A percentile compares a stretch with the other conserved stretches of the same genome.
These are phyloP conservation scores for Adiantum capillusveneris DNA, from an alignment of 75 land plant genomes.

Conservation along the genomic window DNA sequence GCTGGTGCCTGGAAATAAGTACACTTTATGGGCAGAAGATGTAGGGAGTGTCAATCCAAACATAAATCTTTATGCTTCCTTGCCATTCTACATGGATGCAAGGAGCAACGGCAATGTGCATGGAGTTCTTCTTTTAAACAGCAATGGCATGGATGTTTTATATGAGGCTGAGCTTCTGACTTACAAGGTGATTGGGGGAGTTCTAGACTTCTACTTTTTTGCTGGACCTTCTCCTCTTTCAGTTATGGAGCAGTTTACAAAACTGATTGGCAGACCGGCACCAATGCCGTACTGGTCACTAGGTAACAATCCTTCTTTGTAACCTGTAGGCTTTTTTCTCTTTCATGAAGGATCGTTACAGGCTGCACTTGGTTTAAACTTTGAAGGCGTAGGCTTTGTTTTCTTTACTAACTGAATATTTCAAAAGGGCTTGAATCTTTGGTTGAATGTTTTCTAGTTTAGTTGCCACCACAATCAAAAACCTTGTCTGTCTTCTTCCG, in stretches of 20 bases:
- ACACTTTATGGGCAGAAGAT: slow-evolving; percentile 67
- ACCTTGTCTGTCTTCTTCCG: too few species aligned
- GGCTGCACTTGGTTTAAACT: too few species aligned
- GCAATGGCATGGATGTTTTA: slow-evolving; percentile 88
- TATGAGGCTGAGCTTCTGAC: slow-evolving; percentile 56
- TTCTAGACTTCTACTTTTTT: slow-evolving; percentile 87
- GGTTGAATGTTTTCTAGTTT: too few species aligned
- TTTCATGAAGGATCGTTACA: too few species aligned
- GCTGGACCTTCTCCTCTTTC: slow-evolving; percentile 56
- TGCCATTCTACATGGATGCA: slow-evolving; percentile 77
- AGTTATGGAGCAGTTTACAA: slow-evolving; percentile 81
- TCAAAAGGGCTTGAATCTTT: too few species aligned
- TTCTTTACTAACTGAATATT: too few species aligned
- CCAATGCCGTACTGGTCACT: slow-evolving; percentile 93
- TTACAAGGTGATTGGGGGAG: slow-evolving; percentile 78
- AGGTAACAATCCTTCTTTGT: slow-evolving; percentile 21
- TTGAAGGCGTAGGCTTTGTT: too few species aligned
- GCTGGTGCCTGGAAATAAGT: slow-evolving; percentile 19
- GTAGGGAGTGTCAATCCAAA: slow-evolving; percentile 25
- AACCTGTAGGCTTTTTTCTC: background rate
- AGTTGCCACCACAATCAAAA: too few species aligned
- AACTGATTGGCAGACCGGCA: slow-evolving; percentile 69
- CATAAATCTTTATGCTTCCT: slow-evolving; percentile 63
- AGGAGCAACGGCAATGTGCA: slow-evolving; percentile 42
- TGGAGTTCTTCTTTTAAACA: slow-evolving; percentile 77